Evolutionary conservation across 2,329 filamentous ascomycete species (phyloP), one percentile per base, ranked within the genome.

Genomic region (Penicillium paneum): DNA sequence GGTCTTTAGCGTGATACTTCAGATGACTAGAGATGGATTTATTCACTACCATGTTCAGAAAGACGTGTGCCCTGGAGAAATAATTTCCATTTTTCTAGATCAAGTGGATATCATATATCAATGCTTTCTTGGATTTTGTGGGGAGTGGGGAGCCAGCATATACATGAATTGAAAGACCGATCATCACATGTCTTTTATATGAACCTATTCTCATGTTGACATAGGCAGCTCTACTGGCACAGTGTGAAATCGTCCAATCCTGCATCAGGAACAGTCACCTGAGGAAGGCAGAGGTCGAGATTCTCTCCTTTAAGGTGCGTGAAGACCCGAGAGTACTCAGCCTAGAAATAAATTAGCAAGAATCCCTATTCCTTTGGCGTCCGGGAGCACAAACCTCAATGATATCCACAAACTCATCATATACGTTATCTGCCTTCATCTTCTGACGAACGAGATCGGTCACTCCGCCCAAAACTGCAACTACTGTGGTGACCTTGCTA

Each of bases 401-500:
- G 10, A 42, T 35, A 15, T 38, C 24, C n/a, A 58, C 44, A 32
- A 74, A 77, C n/a, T 72, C 68, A 1, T 70, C 35, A 46, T 77
- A 77, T 15, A 76, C 68, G 1, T 67, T 67, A 19, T 77, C 72
- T 0, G 55, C 51, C 59, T 69, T 70, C 71, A 76, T 74, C 50
- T 66, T 70, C 39, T 72, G 57, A 4, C 74, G 67, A 4, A 75
- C 74, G 21, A 76, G 61, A 39, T 75, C 69, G 11, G 62, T 59
- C 0, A 75, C 72, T 0, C 75, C 75, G 1, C 74, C 74, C 4
- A 77, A 59, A 0, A 77, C 61, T 0, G 75, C 69, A 17, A 70
- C 63, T 0, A 77, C 74, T 0, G 74, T 78, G 10, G 73, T 73
- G 8, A 77, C 62, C 51, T 78, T 78, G 58, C 74, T 76, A 47